Evolutionary conservation across 2,329 filamentous ascomycete genomes (phyloP).

Genomic region (Berkeleyomyces basicola): DNA sequence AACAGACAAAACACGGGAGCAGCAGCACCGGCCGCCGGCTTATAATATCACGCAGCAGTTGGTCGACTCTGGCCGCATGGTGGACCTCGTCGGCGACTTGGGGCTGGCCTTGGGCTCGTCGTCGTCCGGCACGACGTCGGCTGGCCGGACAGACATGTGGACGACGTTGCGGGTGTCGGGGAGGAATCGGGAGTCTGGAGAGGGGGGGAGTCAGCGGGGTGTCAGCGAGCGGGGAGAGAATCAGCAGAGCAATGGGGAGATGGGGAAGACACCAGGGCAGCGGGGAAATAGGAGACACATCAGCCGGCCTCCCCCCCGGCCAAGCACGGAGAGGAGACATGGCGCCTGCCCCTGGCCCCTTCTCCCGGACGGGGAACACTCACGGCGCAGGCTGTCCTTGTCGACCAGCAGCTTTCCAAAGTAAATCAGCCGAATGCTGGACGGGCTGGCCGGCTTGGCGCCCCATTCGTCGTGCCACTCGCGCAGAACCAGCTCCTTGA

Average conservation of each 20-base stretch:
- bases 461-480: constrained; percentile 95
- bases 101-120: constrained; percentile 56
- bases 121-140: constrained; percentile 67
- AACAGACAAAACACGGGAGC: neutral
- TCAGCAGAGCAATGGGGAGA: no score
- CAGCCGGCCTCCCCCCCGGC: no score
- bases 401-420: constrained; percentile 86
- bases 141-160: constrained; percentile 86
- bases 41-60: constrained; percentile 38
- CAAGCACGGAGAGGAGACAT: neutral
- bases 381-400: constrained; percentile 71
- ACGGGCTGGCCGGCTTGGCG: constrained; percentile 66
- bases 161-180: constrained; percentile 63
- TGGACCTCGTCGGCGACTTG: constrained; percentile 26
- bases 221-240: neutral
- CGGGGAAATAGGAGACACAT: no score
- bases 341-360: no score
- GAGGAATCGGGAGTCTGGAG: constrained; percentile 61
- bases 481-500: constrained; percentile 84
- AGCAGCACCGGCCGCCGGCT: constrained; percentile 12
- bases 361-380: constrained; percentile 18
- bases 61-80: constrained; percentile 25
- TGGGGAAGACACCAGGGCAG: no score
- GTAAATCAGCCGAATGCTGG: constrained; percentile 77
- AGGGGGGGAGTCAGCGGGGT: neutral